Percentiles rank a stretch among this genome's conserved stretches.
Conservation (phyloP, 1,139 yeast species). For the Yamadazyma sp. region DNA sequence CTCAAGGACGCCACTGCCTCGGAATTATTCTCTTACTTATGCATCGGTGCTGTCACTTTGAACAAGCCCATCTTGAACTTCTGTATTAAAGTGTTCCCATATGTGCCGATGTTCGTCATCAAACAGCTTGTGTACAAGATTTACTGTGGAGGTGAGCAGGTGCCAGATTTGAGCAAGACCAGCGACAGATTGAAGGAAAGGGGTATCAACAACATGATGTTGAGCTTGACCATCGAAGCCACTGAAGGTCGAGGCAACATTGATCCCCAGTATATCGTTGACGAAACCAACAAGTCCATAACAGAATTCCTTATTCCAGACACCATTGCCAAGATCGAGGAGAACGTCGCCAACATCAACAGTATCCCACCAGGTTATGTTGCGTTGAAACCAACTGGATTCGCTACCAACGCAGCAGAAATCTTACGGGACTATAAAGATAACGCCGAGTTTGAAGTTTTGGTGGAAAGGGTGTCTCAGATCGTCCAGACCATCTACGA, state of each 20-base stretch:
- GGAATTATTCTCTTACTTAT: slow-evolving; percentile 59
- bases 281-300: slow-evolving; percentile 67
- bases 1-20: slow-evolving; percentile 33
- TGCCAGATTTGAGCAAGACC: slow-evolving; percentile 65
- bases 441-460: slow-evolving; percentile 53
- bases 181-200: slow-evolving; percentile 66
- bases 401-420: slow-evolving; percentile 72
- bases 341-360: slow-evolving; percentile 50
- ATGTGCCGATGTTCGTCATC: slow-evolving; percentile 69
- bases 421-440: slow-evolving; percentile 63
- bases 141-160: slow-evolving; percentile 89
- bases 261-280: slow-evolving; percentile 63
- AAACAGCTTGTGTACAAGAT: slow-evolving; percentile 75
- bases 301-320: slow-evolving; percentile 74
- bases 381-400: slow-evolving; percentile 93
- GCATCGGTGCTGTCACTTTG: slow-evolving; percentile 68
- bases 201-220: slow-evolving; percentile 92
- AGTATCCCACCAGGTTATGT: slow-evolving; percentile 76
- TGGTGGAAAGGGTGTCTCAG: slow-evolving; percentile 64
- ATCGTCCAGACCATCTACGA: slow-evolving; percentile 58
- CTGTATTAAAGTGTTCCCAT: slow-evolving; percentile 70
- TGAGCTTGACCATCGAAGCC: slow-evolving; percentile 89
- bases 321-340: slow-evolving; percentile 47
- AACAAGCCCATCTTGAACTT: slow-evolving; percentile 60
- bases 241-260: slow-evolving; percentile 73